phyloP scores from a whole-genome alignment of 139 green algal species.

The Chlamydomonas applanata region DNA sequence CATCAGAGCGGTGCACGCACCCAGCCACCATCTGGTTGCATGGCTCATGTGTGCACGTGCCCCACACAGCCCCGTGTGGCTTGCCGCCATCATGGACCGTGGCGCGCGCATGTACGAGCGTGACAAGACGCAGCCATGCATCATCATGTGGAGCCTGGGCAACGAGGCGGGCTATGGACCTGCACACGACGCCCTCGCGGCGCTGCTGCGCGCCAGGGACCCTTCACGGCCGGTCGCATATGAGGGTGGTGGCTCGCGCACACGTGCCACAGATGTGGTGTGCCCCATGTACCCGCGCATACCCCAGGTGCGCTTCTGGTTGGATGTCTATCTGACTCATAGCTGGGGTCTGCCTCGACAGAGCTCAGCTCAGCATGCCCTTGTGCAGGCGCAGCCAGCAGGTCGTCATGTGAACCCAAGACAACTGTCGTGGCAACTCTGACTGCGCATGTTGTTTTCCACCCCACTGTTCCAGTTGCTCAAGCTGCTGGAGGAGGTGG shows the following conservation, averaged over 20 bases:
- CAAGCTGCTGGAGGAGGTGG: neutral
- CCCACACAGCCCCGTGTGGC: constrained; percentile 53
- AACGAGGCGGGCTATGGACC: constrained; percentile 91
- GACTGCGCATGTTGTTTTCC: no score
- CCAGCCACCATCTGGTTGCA: no score
- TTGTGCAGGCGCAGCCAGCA: no score
- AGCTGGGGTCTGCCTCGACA: no score
- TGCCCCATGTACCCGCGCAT: constrained; percentile 95
- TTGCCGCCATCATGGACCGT: constrained; percentile 73
- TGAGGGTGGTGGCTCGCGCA: constrained; percentile 83
- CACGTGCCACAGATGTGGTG: constrained; percentile 88
- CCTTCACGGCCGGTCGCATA: constrained; percentile 68
- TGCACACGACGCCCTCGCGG: constrained; percentile 69
- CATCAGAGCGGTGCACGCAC: no score
- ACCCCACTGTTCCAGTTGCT: neutral
- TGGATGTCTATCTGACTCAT: no score
- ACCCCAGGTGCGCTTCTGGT: constrained; percentile 17
- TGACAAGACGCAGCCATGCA: constrained; percentile 86
- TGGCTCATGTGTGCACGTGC: neutral
- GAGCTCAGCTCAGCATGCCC: no score
- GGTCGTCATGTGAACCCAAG: no score
- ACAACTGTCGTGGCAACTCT: no score
- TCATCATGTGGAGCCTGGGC: constrained; percentile 94
- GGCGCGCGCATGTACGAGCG: constrained; percentile 43
- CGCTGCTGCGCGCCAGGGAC: constrained; percentile 52